phyloP scores from a whole-genome alignment of 225 moss, liverwort and hornwort species.

The Neckera pumila region DNA sequence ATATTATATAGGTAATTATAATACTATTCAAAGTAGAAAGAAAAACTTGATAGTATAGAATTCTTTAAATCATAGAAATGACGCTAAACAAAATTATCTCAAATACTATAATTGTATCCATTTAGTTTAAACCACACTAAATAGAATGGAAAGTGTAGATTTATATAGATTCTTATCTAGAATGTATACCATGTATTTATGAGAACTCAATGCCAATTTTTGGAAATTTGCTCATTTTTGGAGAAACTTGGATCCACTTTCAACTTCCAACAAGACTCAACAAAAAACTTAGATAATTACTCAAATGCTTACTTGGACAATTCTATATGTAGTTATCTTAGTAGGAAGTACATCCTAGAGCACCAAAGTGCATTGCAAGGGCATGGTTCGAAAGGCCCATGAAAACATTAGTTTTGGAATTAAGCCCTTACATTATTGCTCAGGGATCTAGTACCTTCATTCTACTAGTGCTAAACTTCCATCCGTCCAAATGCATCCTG shows the following conservation, averaged over 20 bases:
- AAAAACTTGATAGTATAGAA: not conserved
- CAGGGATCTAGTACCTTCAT: too few relatives aligned
- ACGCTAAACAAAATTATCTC: too few relatives aligned
- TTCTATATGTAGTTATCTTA: too few relatives aligned
- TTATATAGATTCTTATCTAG: fast-evolving
- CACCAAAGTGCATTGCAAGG: too few relatives aligned
- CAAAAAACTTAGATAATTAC: not conserved
- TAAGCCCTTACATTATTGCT: too few relatives aligned
- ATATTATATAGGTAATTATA: not conserved
- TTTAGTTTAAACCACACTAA: not conserved
- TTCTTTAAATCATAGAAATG: not conserved
- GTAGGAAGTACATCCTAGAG: too few relatives aligned
- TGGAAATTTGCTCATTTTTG: not conserved
- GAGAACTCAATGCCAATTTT: not conserved
- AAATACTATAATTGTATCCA: too few relatives aligned
- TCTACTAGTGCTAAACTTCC: too few relatives aligned
- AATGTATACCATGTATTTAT: not conserved
- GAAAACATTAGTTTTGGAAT: too few relatives aligned
- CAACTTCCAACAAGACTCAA: not conserved
- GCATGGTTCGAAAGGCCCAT: too few relatives aligned
- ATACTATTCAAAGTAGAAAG: not conserved
- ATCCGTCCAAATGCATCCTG: too few relatives aligned
- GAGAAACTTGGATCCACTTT: not conserved
- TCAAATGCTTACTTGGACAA: too few relatives aligned
- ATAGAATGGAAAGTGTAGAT: not conserved